Conservation (phyloP, 2,329 filamentous ascomycete species). For the Elsinoe ampelina region DNA sequence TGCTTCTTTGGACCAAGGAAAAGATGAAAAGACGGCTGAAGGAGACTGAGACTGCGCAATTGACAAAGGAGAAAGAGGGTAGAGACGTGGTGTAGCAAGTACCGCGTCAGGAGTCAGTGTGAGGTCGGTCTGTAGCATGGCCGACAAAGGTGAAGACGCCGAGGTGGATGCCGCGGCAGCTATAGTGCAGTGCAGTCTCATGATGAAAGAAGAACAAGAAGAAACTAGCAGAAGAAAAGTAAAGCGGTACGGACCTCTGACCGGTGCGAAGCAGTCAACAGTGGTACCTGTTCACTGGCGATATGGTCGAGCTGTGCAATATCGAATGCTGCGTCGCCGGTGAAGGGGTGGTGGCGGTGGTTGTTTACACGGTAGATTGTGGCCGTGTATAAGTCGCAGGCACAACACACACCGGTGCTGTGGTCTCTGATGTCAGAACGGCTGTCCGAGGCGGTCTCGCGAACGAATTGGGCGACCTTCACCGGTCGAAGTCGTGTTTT, state of each 20-base stretch:
- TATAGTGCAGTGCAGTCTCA: constrained; percentile 3
- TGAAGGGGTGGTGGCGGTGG: not conserved
- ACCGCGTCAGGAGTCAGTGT: not conserved
- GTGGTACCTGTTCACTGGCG: not conserved
- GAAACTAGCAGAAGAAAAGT: not conserved
- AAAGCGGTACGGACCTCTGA: constrained; percentile 4
- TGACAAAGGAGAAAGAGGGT: not conserved
- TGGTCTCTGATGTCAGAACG: not conserved
- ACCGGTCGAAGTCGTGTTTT: constrained; percentile 3
- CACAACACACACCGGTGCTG: not conserved
- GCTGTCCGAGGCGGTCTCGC: not conserved
- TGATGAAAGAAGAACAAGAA: constrained; percentile 1
- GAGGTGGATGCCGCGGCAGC: not conserved
- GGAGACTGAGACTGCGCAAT: not conserved
- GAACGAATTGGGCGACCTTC: not conserved
- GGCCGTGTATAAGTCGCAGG: not conserved
- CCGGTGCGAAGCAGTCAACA: not conserved
- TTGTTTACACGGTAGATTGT: not conserved
- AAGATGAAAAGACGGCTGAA: not conserved
- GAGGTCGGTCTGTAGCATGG: not conserved
- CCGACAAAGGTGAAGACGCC: not conserved
- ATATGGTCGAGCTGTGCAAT: not conserved
- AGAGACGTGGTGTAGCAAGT: not conserved
- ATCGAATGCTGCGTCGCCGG: not conserved
- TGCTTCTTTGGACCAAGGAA: constrained; percentile 1